A percentile compares a stretch with the other conserved stretches of the same genome.
These are phyloP conservation scores for Emergomyces orientalis DNA, from an alignment of 2,329 filamentous ascomycete species.

Conservation along the genomic window DNA sequence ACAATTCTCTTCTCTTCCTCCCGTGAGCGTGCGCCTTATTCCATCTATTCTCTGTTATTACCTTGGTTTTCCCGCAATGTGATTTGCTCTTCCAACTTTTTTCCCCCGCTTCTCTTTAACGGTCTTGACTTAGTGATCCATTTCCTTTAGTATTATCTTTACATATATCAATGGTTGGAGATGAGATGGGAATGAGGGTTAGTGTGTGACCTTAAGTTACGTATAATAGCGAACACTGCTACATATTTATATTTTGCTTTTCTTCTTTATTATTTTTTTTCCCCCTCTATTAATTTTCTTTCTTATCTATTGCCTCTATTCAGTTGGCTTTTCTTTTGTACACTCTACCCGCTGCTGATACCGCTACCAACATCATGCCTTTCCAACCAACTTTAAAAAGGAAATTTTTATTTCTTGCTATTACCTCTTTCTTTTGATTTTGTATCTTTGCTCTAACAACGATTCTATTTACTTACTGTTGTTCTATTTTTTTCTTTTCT, in stretches of 20 bases:
- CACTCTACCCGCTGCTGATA: neutral
- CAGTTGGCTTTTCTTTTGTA: neutral
- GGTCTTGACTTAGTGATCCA: neutral
- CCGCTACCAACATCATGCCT: neutral
- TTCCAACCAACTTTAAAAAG: neutral
- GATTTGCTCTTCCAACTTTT: neutral
- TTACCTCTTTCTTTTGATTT: neutral
- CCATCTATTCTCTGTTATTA: neutral
- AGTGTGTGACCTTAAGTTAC: neutral
- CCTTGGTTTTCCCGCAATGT: neutral
- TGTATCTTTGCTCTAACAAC: neutral
- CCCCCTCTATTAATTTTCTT: slow-evolving; percentile 22
- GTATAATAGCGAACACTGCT: neutral
- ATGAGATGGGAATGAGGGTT: neutral
- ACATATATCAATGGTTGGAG: neutral
- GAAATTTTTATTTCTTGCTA: neutral
- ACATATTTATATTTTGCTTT: slow-evolving; percentile 1
- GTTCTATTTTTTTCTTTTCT: neutral
- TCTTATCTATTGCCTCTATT: slow-evolving; percentile 20
- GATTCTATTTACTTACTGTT: neutral
- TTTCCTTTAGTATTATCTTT: neutral
- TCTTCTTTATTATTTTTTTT: slow-evolving; percentile 3
- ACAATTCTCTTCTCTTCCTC: neutral
- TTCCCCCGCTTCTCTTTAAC: neutral
- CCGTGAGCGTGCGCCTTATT: too few relatives aligned